Base-by-base conservation (phyloP, 805 yeast species). In the Brettanomyces custersianus region DNA sequence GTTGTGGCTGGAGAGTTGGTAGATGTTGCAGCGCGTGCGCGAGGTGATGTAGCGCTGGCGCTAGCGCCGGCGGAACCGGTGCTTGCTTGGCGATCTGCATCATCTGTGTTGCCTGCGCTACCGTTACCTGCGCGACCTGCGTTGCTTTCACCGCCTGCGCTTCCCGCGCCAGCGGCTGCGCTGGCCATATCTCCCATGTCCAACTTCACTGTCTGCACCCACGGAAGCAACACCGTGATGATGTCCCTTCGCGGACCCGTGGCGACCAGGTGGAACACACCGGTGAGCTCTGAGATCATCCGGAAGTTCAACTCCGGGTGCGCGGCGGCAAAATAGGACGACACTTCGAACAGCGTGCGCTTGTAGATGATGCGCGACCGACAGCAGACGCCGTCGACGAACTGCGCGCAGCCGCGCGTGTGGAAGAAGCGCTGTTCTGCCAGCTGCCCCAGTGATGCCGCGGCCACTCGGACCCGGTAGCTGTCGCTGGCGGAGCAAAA, bases 201-300 rank as follows among this genome's bases (percentile, higher is more conserved):
- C 37, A 90, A 63, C 31, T 80, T 83, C 30, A 88, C 77, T 2
- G 79, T 74, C 49, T 83, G 92, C n/a, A 88, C 74, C 96, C 97
- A 92, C 1, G 98, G 96, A 8, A 85, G 63, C 34, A 92, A 56
- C 18, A 88, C 78, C 0, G 92, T 77, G 38, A 90, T 60, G 10
- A 90, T 69, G 53, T 88, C 96, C 39, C 84, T 73, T 49, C 92
- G 69, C 1, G 82, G 70, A 18, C 70, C 69, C 27, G 68, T 62
- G 34, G 60, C 62, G 35, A 80, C 80, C 31, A 70, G 68, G 49
- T 77, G 75, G 58, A 83, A 77, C 47, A 75, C 68, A 68, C 73
- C 65, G 4, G 92, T 74, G 57, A 83, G 57, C 56, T 82, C 76
- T 43, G 94, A 78, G 48, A 90, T 71, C 54, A 84, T 63, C 40